phyloP scores from a whole-genome alignment of 1,139 yeast species.

The Hemisphaericaspora xylofermentans region DNA sequence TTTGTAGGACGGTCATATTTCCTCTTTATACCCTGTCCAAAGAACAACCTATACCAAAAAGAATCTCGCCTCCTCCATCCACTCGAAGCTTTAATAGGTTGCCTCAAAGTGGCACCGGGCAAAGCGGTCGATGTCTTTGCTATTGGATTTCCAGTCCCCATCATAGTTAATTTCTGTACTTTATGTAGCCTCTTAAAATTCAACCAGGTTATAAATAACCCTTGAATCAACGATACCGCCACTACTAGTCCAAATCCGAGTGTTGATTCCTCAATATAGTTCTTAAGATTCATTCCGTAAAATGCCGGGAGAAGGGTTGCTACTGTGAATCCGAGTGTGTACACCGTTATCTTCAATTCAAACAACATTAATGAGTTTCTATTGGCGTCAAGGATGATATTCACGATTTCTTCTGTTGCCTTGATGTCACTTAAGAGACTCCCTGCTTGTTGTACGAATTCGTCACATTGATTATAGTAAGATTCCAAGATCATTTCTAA shows the following conservation, averaged over 20 bases:
- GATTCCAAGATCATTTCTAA: conserved; percentile 89
- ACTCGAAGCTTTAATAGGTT: background rate
- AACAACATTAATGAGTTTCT: conserved; percentile 90
- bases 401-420: conserved; percentile 94
- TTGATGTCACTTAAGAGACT: conserved; percentile 80
- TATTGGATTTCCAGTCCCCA: conserved; percentile 26
- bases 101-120: no score
- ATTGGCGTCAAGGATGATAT: conserved; percentile 91
- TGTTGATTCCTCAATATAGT: conserved; percentile 77
- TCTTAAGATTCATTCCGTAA: conserved; percentile 94
- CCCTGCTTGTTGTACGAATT: conserved; percentile 91
- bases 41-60: conserved; percentile 26
- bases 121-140: background rate
- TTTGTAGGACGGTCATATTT: conserved; percentile 37
- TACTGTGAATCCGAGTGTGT: conserved; percentile 79
- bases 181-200: conserved; percentile 51
- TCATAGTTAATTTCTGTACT: conserved; percentile 68
- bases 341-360: conserved; percentile 81
- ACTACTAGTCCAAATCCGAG: conserved; percentile 67
- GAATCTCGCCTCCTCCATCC: conserved; percentile 13
- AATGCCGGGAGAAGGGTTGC: conserved; percentile 66
- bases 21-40: conserved; percentile 24
- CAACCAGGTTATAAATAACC: conserved; percentile 38
- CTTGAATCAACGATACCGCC: conserved; percentile 46
- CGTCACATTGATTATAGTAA: conserved; percentile 93